A percentile compares a stretch with the other conserved stretches of the same genome.
Evolutionary conservation across 2,329 filamentous ascomycete genomes (phyloP).

Genomic region (Sarocladium kiliense): DNA sequence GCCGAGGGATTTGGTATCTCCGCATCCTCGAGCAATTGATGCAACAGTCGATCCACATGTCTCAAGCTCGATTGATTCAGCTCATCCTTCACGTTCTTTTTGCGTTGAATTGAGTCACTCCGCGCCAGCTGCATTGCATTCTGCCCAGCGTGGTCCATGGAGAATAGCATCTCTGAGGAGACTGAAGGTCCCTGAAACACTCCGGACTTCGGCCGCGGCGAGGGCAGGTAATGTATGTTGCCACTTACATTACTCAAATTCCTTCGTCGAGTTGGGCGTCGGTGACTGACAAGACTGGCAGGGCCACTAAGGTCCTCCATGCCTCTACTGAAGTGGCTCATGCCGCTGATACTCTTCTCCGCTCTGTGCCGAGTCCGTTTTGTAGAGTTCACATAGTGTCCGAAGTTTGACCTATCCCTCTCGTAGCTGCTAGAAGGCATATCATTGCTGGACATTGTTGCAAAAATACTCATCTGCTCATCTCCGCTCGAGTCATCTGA

Average conservation of each 20-base stretch:
- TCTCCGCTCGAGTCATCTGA: constrained; percentile 94
- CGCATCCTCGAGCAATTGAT: constrained; percentile 75
- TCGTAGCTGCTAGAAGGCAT: constrained; percentile 63
- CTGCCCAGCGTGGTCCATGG: constrained; percentile 39
- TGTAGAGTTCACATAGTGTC: constrained; percentile 64
- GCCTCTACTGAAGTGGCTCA: constrained; percentile 66
- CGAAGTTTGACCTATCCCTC: constrained; percentile 67
- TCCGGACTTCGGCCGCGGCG: constrained; percentile 60
- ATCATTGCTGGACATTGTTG: constrained; percentile 63
- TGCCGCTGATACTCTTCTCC: constrained; percentile 69
- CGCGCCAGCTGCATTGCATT: constrained; percentile 54
- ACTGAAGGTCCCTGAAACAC: constrained; percentile 51
- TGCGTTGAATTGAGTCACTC: constrained; percentile 77
- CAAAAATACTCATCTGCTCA: constrained; percentile 84
- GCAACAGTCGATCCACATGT: constrained; percentile 80
- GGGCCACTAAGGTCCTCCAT: constrained; percentile 56
- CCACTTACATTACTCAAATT: constrained; percentile 83
- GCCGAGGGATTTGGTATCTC: constrained; percentile 65
- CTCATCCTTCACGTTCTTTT: constrained; percentile 69
- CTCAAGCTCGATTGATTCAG: constrained; percentile 82
- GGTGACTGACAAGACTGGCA: constrained; percentile 51
- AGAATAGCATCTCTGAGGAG: constrained; percentile 46
- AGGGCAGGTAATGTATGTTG: constrained; percentile 60
- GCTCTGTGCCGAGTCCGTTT: constrained; percentile 72
- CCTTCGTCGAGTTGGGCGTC: constrained; percentile 63